Conservation (phyloP, 768 basidiomycete species). For the Hydnomerulius pinastri region DNA sequence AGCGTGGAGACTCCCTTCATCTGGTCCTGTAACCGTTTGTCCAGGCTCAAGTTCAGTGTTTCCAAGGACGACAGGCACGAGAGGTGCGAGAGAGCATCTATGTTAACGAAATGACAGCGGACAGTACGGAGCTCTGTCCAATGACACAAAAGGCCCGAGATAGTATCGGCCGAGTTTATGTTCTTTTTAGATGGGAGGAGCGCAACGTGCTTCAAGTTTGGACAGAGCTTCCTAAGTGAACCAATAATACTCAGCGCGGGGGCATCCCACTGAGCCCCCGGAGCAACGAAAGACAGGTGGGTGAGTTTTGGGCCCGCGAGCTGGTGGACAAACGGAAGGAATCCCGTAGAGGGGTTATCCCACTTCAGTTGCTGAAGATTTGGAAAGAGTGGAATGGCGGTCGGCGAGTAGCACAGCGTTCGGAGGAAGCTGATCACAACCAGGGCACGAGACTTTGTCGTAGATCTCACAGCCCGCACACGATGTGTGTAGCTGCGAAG, state of each 20-base stretch:
- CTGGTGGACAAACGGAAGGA: slow-evolving; percentile 2
- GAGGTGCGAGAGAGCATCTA: slow-evolving; percentile 16
- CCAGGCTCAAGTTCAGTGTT: slow-evolving; percentile 11
- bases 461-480: slow-evolving; percentile 16
- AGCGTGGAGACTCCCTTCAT: too few species aligned
- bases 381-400: not conserved
- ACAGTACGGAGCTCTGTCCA: slow-evolving; percentile 18
- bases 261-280: slow-evolving; percentile 20
- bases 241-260: slow-evolving; percentile 19
- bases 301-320: slow-evolving; percentile 13
- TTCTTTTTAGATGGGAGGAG: too few species aligned
- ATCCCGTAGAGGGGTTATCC: not conserved
- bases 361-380: not conserved
- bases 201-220: slow-evolving; percentile 11
- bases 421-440: slow-evolving; percentile 20
- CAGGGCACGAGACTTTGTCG: slow-evolving; percentile 17
- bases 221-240: slow-evolving; percentile 19
- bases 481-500: slow-evolving; percentile 12
- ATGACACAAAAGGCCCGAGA: slow-evolving; percentile 14
- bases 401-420: slow-evolving; percentile 15
- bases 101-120: slow-evolving; percentile 14
- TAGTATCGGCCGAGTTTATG: slow-evolving; percentile 8
- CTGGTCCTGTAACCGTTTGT: not conserved
- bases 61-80: slow-evolving; percentile 14
- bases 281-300: slow-evolving; percentile 14